Conservation (phyloP, 108 stramenopile genomes). For the Epithemia pelagica region DNA sequence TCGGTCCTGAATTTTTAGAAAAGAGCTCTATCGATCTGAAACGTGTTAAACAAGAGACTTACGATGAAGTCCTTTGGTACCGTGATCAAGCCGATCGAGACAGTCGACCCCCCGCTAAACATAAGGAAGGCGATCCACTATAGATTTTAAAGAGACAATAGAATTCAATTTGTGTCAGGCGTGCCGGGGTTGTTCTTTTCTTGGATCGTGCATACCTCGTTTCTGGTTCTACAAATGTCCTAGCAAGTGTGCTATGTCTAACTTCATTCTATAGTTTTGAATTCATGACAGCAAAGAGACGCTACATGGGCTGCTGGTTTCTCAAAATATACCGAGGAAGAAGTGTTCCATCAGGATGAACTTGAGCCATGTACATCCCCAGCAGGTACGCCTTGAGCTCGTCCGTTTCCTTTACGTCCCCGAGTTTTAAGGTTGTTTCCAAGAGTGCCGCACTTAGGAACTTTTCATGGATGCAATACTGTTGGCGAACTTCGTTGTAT, state of each 20-base stretch:
- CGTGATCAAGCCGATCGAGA: constrained; percentile 9
- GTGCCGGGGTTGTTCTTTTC: no score
- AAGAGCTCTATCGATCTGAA: constrained; percentile 51
- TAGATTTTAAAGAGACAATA: no score
- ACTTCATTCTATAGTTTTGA: no score
- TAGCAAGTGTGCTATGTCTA: no score
- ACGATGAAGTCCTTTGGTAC: constrained; percentile 78
- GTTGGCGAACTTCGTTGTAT: constrained; percentile 25
- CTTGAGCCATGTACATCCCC: constrained; percentile 61
- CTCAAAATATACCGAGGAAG: constrained; percentile 30
- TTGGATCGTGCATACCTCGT: no score
- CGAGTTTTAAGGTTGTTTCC: constrained; percentile 5
- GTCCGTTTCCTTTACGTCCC: constrained; percentile 7
- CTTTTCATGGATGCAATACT: constrained; percentile 35
- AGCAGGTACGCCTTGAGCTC: constrained; percentile 41
- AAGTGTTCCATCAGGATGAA: constrained; percentile 57
- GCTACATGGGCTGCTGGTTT: not conserved
- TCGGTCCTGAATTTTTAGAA: constrained; percentile 67
- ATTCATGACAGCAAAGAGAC: no score
- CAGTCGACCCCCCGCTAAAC: not conserved
- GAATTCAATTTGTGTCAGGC: no score
- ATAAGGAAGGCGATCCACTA: not conserved
- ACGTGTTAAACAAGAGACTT: constrained; percentile 58
- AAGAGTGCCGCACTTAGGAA: constrained; percentile 21
- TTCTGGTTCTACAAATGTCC: no score